Base-by-base conservation (phyloP, 108 stramenopile species). In the Skeletonema costatum region DNA sequence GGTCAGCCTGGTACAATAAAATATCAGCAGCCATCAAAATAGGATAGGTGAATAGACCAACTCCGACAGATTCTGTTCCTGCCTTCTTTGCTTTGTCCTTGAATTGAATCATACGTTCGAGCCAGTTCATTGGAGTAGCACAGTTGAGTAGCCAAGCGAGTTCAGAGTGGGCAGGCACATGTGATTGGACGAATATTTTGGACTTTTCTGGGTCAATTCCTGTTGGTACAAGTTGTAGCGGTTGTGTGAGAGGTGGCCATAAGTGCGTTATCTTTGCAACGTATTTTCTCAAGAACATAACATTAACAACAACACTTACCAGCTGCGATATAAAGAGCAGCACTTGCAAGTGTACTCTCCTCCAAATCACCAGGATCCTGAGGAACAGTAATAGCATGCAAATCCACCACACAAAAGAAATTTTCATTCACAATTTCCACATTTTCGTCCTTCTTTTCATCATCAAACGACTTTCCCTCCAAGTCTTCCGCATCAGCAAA, bases 21-120 rank as follows among this genome's bases (percentile, higher is more conserved):
- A 99, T 99, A 75, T 99, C 99, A 11, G 99, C 97, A 5, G 99
- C 98, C 99, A 99, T 99, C 29, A 99, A 87, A 11, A 97, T 89
- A 11, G 99, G 99, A 76, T 99, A 99, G 53, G 94, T 88, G 75
- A 99, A 95, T 8, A 99, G 86, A 17, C 99, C 99, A 2, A 90
- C 91, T 1, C 95, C 97, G 32, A 97, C 97, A 25, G 92, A 87
- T 74, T 97, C 97, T 30, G 66, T 64, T 44, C 84, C 86, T 44
- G 91, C 87, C 69, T 98, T 99, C 73, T 87, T 87, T 5, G 97
- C 82, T 89, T 99, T 99, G 66, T 99, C 98, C 80, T 99, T 99
- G 93, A 94, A 99, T 87, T 99, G 99, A 61, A 99, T 99, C 99
- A 99, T 99, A 29, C 99, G 92, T 77, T 99, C 98, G 60, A 99